phyloP scores from a whole-genome alignment of 768 basidiomycete genomes.

The Russula compacta region DNA sequence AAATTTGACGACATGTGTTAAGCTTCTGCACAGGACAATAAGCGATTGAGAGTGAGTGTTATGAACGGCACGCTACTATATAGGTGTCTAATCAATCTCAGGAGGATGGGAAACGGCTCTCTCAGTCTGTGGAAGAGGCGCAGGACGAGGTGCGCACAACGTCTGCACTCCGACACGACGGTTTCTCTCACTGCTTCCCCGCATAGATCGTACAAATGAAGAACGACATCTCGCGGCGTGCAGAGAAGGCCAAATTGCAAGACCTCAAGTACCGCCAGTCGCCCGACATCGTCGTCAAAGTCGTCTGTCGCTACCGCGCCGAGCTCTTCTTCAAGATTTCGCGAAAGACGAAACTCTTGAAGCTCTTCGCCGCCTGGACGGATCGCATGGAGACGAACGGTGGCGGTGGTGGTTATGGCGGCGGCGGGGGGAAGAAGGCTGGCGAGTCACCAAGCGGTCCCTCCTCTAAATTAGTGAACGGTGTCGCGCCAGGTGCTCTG shows the following conservation, averaged over 20 bases:
- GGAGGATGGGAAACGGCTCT: constrained; percentile 80
- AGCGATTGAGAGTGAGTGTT: constrained; percentile 63
- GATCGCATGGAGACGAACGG: constrained; percentile 62
- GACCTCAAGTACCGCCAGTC: constrained; percentile 76
- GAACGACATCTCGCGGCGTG: constrained; percentile 69
- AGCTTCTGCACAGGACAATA: constrained; percentile 60
- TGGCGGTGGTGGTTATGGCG: background rate
- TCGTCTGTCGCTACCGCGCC: constrained; percentile 80
- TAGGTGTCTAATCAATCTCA: constrained; percentile 33
- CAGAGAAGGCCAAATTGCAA: constrained; percentile 68
- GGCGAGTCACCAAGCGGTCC: constrained; percentile 28
- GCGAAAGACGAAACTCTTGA: constrained; percentile 77
- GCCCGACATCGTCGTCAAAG: constrained; percentile 87
- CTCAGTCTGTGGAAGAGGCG: constrained; percentile 75
- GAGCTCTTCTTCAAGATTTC: constrained; percentile 92
- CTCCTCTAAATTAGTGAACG: constrained; percentile 13
- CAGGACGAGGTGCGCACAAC: constrained; percentile 59
- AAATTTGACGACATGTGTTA: background rate
- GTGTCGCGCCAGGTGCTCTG: constrained; percentile 7
- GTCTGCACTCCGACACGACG: background rate
- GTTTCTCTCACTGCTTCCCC: background rate
- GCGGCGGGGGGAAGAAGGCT: constrained; percentile 27
- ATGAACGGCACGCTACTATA: constrained; percentile 24
- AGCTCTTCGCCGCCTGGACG: constrained; percentile 82
- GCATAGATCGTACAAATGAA: constrained; percentile 70